phyloP scores from a whole-genome alignment of 2,329 filamentous ascomycete species.

The Ceratocystis lukuohia region DNA sequence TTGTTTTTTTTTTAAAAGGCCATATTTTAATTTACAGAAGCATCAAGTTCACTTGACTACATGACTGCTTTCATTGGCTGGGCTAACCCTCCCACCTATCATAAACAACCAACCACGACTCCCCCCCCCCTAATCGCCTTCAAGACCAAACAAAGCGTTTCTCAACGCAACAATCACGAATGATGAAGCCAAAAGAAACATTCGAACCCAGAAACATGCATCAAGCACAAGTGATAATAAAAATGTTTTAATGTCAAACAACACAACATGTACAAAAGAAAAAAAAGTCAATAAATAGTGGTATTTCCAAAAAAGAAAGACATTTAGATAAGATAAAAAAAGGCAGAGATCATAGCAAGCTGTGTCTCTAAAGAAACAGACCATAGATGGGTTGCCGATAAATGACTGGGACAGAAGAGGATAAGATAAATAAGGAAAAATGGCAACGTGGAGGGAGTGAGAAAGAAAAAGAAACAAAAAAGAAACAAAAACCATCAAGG shows the following conservation, averaged over 20 bases:
- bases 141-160: no score
- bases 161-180: no score
- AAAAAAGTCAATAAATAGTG: not conserved
- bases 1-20: no score
- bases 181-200: no score
- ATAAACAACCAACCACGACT: no score
- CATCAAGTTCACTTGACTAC: no score
- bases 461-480: constrained; percentile 21
- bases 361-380: not conserved
- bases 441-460: constrained; percentile 13
- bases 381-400: not conserved
- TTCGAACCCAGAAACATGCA: no score
- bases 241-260: not conserved
- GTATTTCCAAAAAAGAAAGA: not conserved
- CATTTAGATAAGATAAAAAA: not conserved
- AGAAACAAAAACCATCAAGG: constrained; percentile 3
- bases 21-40: no score
- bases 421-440: constrained; percentile 14
- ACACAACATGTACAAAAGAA: not conserved
- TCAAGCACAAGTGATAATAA: no score
- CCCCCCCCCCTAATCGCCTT: no score
- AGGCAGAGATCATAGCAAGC: not conserved
- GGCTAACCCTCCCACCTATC: no score
- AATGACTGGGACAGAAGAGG: constrained; percentile 11
- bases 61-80: no score